A percentile compares a stretch with the other conserved stretches of the same genome.
Conservation (phyloP, 2,329 filamentous ascomycete species). For the Fusarium proliferatum region DNA sequence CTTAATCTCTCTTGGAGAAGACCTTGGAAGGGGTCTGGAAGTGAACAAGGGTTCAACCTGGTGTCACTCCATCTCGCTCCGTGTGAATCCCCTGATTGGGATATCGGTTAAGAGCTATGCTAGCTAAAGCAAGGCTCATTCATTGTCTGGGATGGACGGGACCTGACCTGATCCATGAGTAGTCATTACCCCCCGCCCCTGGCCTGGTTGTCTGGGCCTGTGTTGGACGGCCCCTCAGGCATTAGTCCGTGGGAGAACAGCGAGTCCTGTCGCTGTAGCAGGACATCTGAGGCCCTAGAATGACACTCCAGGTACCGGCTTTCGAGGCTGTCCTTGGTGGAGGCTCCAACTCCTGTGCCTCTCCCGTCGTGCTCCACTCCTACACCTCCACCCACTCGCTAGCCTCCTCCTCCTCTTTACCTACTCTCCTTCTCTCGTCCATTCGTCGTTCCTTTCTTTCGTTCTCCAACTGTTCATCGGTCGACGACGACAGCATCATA, state of each 20-base stretch:
- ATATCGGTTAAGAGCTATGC: constrained; percentile 22
- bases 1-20: constrained; percentile 39
- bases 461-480: constrained; percentile 52
- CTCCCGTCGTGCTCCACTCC: constrained; percentile 35
- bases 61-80: constrained; percentile 36
- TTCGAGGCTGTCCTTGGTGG: constrained; percentile 26
- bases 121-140: constrained; percentile 25
- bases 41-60: constrained; percentile 22
- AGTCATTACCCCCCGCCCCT: constrained; percentile 7
- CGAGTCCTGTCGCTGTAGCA: constrained; percentile 10
- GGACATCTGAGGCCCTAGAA: constrained; percentile 3
- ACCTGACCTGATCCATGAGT: constrained; percentile 19
- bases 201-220: not conserved
- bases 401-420: constrained; percentile 41
- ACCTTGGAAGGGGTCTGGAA: constrained; percentile 33
- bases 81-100: constrained; percentile 30
- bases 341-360: constrained; percentile 32
- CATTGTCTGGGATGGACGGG: constrained; percentile 33
- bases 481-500: constrained; percentile 41
- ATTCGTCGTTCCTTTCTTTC: constrained; percentile 47
- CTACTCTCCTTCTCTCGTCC: constrained; percentile 46
- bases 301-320: constrained; percentile 9
- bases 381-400: constrained; percentile 23
- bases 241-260: constrained; percentile 8
- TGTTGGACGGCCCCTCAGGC: constrained; percentile 18